Evolutionary conservation across 2,329 filamentous ascomycete species (phyloP).

Genomic region (Ophiostoma perfectum): DNA sequence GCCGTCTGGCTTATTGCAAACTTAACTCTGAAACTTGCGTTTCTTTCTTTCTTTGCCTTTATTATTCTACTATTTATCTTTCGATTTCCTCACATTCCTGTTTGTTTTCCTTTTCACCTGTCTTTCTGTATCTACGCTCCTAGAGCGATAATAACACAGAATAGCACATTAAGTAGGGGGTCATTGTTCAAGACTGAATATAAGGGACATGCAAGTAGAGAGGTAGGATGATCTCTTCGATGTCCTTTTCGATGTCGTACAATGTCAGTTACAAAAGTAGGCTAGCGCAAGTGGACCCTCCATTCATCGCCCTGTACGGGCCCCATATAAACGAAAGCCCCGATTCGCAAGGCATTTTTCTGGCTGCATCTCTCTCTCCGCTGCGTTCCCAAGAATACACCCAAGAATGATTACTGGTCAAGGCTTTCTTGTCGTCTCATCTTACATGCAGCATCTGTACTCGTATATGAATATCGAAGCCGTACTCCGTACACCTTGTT

Average conservation of each 20-base stretch:
- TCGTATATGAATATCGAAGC: not conserved
- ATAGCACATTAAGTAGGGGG: no score
- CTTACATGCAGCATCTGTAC: not conserved
- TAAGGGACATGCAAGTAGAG: no score
- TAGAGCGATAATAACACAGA: no score
- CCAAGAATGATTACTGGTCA: not conserved
- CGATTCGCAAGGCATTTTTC: conserved; percentile 17
- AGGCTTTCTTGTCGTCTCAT: conserved; percentile 16
- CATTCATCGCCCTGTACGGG: not conserved
- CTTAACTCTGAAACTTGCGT: no score
- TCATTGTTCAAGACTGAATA: no score
- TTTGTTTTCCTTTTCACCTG: no score
- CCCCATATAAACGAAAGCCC: conserved; percentile 6
- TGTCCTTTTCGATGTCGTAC: not conserved
- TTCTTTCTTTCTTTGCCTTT: no score
- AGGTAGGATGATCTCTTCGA: no score
- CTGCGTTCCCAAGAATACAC: conserved; percentile 7
- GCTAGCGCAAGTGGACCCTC: not conserved
- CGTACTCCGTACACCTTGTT: not conserved
- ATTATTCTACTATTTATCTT: no score
- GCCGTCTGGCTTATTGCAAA: no score
- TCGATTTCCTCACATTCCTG: no score
- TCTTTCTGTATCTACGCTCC: no score
- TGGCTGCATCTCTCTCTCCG: not conserved
- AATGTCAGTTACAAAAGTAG: not conserved